A percentile compares a stretch with the other conserved stretches of the same genome.
Conservation (phyloP, 2,329 filamentous ascomycete genomes). For the Monilinia laxa region DNA sequence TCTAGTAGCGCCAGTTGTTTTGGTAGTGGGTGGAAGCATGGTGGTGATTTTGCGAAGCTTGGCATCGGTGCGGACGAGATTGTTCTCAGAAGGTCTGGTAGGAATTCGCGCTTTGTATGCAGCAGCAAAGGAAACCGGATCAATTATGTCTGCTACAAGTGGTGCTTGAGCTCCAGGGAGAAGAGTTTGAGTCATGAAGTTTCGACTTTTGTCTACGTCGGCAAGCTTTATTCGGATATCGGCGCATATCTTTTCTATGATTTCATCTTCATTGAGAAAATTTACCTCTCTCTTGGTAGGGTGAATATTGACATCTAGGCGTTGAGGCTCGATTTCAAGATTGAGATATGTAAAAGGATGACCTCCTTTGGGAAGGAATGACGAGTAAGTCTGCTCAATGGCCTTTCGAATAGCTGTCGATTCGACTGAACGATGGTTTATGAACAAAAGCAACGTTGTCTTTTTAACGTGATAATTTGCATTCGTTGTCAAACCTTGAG, state of each 20-base stretch:
- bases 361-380: conserved; percentile 87
- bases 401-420: conserved; percentile 85
- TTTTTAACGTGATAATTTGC: conserved; percentile 94
- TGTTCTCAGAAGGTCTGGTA: conserved; percentile 74
- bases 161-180: conserved; percentile 63
- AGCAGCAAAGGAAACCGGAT: conserved; percentile 30
- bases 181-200: conserved; percentile 90
- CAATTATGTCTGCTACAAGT: conserved; percentile 32
- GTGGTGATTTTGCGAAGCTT: conserved; percentile 91
- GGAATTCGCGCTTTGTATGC: conserved; percentile 45
- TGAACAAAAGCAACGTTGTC: conserved; percentile 85
- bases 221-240: conserved; percentile 76
- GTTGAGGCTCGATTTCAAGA: conserved; percentile 84
- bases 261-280: conserved; percentile 96
- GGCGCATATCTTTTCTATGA: conserved; percentile 81
- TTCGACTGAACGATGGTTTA: conserved; percentile 93
- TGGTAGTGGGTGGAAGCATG: conserved; percentile 69
- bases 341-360: conserved; percentile 93
- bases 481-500: conserved; percentile 79
- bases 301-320: conserved; percentile 96
- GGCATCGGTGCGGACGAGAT: conserved; percentile 85
- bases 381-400: conserved; percentile 83
- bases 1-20: conserved; percentile 26
- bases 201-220: conserved; percentile 87
- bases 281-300: conserved; percentile 97